Evolutionary conservation across 768 basidiomycete species (phyloP), one percentile per base, ranked within the genome.

Genomic region (Lactarius sp.): DNA sequence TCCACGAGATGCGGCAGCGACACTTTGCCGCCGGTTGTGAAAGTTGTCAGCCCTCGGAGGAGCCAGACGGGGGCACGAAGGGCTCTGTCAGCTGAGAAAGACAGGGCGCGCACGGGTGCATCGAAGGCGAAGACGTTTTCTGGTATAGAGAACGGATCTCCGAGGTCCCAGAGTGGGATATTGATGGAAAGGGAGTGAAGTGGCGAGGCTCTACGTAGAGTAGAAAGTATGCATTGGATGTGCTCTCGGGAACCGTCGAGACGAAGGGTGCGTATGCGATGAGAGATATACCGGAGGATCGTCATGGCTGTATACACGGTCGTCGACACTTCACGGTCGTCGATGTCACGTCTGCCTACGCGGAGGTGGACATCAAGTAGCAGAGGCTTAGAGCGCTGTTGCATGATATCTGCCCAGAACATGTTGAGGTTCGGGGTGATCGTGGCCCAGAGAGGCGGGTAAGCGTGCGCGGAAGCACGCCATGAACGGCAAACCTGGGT

Each of bases 401-500:
- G 62, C 56, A 58, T 20, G 27, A 63, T n/a, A 18, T 52, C 49
- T 5, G 50, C 61, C 62, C 62, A 63, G 36, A 41, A 53, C 2
- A 53, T 8, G 20, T 59, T 63, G 6, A 63, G 52, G n/a, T 64
- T 59, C 41, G 62, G 57, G 1, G 62, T 53, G 36, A 65, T 65
- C 6, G n/a, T 36, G 41, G 64, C 22, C 64, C 64, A 65, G 42
- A 56, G 53, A 10, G n/a, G 44, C 13, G 64, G 58, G 33, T 49
- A 33, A 6, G 37, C 27, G 55, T 61, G 52, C 2, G 60, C 18
- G 14, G 56, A 34, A 8, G 39, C 34, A 13, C 64, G 53, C 64
- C 64, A 65, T 20, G 33, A n/a, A 12, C 41, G 58, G 46, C 60
- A 65, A 22, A 62, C 60, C 27, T 62, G 64, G 9, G 64, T 65